Base-by-base conservation (phyloP, 1,139 yeast species). In the Geotrichum carabidarum region DNA sequence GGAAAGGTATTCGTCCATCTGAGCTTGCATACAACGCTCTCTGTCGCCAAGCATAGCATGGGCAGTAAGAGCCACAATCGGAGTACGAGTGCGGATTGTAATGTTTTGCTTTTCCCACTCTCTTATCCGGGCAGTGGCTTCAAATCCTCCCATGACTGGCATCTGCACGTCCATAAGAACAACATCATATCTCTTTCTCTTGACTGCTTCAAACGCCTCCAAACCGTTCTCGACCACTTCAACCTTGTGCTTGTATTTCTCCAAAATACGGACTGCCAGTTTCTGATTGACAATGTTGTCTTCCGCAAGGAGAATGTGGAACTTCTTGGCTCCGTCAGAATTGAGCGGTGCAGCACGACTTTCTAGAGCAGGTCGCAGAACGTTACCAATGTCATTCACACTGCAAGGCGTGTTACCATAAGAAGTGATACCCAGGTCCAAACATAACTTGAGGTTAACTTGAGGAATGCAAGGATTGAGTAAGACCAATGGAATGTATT, bases 61-160 rank as follows among this genome's bases (percentile, higher is more conserved):
- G 0, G 95, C 96, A 0, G 96, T 88, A 55, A 88, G 75, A 0
- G 96, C 95, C 64, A 88, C 88, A 62, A 88, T 87, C 27, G 95
- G 95, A 1, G 94, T 84, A 58, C 95, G 77, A 58, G 87, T 88
- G 35, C 78, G 74, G 38, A 84, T 83, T n/a, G 88, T 88, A 59
- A 84, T 82, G 51, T 83, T 78, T 69, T 84, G 87, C 73, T 79
- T 82, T 71, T 88, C 96, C 94, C 94, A 87, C 68, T 85, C 91
- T 63, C 95, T 75, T 55, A 88, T 88, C 68, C 82, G 80, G 56
- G 85, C 88, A 1, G 95, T 87, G 2, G 95, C 95, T 67, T 88
- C 95, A 68, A 88, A 88, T 0, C 96, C 96, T 46, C 95, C 95
- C 94, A 88, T 87, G 8, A 87, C 89, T 6, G 96, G 96, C 96